Evolutionary conservation across 108 stramenopile species (phyloP).

Genomic region (Stephanodiscus triporus): DNA sequence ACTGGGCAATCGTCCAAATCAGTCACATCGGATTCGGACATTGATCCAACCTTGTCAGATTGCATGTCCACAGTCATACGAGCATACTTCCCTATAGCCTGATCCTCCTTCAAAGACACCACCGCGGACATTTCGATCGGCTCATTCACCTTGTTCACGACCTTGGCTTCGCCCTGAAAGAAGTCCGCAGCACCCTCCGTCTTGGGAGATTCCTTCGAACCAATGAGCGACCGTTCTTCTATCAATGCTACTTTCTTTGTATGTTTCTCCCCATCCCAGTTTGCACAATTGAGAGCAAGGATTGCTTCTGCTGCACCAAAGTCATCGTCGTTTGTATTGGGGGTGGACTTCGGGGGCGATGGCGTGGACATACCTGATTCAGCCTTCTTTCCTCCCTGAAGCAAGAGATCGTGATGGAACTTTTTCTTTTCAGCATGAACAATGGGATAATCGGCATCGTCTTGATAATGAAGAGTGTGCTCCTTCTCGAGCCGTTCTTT

Average conservation of each 20-base stretch:
- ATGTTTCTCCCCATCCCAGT: background rate
- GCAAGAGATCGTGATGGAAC: background rate
- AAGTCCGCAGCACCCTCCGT: too few relatives aligned
- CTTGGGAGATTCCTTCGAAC: background rate
- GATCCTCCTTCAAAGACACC: background rate
- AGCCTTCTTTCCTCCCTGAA: background rate
- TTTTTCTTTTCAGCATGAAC: background rate
- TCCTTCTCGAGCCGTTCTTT: constrained; percentile 8
- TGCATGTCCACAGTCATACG: background rate
- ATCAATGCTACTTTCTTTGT: background rate
- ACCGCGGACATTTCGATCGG: background rate
- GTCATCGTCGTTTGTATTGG: background rate
- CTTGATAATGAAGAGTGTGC: constrained; percentile 2
- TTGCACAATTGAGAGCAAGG: background rate
- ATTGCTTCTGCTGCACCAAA: constrained; percentile 3
- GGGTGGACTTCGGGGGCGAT: background rate
- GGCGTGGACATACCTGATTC: background rate
- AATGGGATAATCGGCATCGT: background rate
- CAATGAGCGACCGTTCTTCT: background rate
- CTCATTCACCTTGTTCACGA: background rate
- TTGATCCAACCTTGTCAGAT: background rate
- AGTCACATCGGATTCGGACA: background rate
- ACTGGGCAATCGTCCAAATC: background rate
- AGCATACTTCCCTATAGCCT: background rate
- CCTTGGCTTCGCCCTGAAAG: background rate